A percentile compares a stretch with the other conserved stretches of the same genome.
Conservation (phyloP, 2,329 filamentous ascomycete species). For the Dactylellina parvicollis region DNA sequence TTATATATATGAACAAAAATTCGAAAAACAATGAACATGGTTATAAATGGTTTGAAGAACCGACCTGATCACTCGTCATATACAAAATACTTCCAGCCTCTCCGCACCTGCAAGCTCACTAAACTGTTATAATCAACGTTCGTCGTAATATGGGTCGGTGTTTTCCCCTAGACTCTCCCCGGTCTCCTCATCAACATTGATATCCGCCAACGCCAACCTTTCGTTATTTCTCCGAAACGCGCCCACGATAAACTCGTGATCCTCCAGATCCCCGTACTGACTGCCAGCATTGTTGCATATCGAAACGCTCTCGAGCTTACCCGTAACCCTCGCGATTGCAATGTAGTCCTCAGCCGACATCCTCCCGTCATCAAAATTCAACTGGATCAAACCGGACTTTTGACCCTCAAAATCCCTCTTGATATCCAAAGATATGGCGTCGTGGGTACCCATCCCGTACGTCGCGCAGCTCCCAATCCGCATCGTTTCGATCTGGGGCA, state of each 20-base stretch:
- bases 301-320: background rate
- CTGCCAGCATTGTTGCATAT: background rate
- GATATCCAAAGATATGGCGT: background rate
- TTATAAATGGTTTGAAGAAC: too few relatives aligned
- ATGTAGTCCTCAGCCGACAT: constrained; percentile 10
- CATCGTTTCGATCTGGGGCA: constrained; percentile 3
- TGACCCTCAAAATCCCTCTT: background rate
- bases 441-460: background rate
- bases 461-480: constrained; percentile 9
- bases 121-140: too few relatives aligned
- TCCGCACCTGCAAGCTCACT: too few relatives aligned
- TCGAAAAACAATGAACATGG: too few relatives aligned
- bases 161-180: background rate
- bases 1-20: background rate
- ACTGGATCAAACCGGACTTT: background rate
- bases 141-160: background rate
- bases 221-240: background rate
- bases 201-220: background rate
- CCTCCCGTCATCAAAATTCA: background rate
- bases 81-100: too few relatives aligned
- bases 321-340: constrained; percentile 2
- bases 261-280: background rate
- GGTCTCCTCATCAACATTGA: background rate
- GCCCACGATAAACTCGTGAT: background rate
- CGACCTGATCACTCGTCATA: too few relatives aligned